A percentile compares a stretch with the other conserved stretches of the same genome.
Conservation (phyloP, 805 yeast genomes). For the Spathaspora arborariae region DNA sequence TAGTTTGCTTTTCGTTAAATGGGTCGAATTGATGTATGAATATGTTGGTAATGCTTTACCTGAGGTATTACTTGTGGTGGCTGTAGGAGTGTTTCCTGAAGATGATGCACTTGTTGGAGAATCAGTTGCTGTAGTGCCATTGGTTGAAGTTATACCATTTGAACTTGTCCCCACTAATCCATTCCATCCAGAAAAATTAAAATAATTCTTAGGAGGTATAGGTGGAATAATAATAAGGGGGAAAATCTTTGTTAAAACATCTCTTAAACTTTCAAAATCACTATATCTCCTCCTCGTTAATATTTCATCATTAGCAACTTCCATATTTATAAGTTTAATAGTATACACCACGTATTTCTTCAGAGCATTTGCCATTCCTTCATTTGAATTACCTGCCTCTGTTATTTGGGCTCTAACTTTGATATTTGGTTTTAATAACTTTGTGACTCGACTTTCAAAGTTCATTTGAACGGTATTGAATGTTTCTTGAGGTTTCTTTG, state of each 20-base stretch:
- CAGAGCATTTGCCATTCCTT: constrained; percentile 62
- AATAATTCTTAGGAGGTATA: constrained; percentile 61
- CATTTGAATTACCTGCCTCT: constrained; percentile 85
- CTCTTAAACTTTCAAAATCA: constrained; percentile 83
- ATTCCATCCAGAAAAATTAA: constrained; percentile 30
- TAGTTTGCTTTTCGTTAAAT: constrained; percentile 32
- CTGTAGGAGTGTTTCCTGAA: constrained; percentile 5
- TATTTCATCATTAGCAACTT: constrained; percentile 34
- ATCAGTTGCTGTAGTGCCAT: constrained; percentile 3
- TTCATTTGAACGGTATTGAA: constrained; percentile 27
- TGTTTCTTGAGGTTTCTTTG: constrained; percentile 9
- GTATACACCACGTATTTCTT: constrained; percentile 75
- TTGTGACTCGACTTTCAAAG: constrained; percentile 34
- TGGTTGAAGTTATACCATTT: constrained; percentile 4
- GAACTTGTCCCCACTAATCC: constrained; percentile 22
- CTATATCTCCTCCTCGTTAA: constrained; percentile 81
- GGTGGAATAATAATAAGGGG: constrained; percentile 90
- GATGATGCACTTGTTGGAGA: not conserved
- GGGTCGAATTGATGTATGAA: constrained; percentile 40
- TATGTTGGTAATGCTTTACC: constrained; percentile 10
- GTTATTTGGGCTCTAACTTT: constrained; percentile 44
- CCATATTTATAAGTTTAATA: constrained; percentile 52
- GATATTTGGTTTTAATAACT: constrained; percentile 27
- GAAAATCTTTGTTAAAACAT: constrained; percentile 62
- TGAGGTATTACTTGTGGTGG: constrained; percentile 3